Conservation (phyloP, 352 stramenopile species). For the Phytopythium boreale region DNA sequence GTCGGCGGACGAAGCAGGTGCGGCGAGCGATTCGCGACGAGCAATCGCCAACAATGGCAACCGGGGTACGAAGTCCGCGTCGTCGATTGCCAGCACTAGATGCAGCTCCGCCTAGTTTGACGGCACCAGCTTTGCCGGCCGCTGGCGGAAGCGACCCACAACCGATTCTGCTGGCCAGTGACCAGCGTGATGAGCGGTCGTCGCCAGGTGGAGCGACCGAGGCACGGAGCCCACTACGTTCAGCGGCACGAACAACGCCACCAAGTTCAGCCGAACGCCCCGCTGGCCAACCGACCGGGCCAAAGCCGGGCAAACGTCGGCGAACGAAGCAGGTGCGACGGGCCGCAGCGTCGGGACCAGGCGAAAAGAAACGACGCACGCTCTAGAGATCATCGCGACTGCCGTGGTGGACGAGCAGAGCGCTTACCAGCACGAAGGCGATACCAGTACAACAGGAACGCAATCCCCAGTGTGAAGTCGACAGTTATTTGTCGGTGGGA, state of each 20-base stretch:
- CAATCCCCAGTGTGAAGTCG: too few relatives aligned
- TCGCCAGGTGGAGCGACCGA: not conserved
- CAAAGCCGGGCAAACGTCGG: not conserved
- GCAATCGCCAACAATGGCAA: not conserved
- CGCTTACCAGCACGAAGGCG: not conserved
- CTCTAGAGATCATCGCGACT: not conserved
- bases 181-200: not conserved
- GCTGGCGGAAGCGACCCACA: not conserved
- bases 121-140: not conserved
- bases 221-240: not conserved
- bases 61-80: not conserved
- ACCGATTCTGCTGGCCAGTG: not conserved
- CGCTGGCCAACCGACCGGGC: not conserved
- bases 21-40: not conserved
- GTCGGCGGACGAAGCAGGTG: not conserved
- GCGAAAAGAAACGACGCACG: not conserved
- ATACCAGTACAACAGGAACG: not conserved
- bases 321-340: constrained; percentile 1
- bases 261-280: not conserved
- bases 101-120: not conserved
- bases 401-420: too few relatives aligned
- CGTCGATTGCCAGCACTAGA: not conserved
- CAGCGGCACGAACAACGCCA: not conserved
- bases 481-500: not conserved
- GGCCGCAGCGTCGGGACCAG: not conserved